Evolutionary conservation across 1,139 yeast species (phyloP).

Genomic region (Suhomyces ambrosiae): DNA sequence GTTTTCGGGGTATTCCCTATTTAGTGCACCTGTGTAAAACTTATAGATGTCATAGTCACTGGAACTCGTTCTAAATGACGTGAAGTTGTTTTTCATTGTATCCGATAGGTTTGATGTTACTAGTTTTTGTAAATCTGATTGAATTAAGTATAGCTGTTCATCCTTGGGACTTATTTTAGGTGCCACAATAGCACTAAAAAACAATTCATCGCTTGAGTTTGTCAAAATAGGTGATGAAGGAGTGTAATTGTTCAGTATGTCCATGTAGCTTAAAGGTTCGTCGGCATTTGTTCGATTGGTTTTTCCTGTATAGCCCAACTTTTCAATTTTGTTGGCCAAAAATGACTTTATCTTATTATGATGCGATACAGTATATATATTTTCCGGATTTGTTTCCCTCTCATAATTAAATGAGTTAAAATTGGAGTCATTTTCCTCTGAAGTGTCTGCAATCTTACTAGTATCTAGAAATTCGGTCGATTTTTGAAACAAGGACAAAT

Average conservation of each 20-base stretch:
- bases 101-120: neutral
- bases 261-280: too few relatives aligned
- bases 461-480: neutral
- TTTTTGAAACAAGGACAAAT: neutral
- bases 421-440: neutral
- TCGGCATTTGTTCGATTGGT: neutral
- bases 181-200: neutral
- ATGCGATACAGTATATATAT: conserved; percentile 9
- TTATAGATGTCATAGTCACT: conserved; percentile 22
- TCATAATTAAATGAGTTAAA: neutral
- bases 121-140: conserved; percentile 10
- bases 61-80: conserved; percentile 10
- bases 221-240: neutral
- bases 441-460: neutral
- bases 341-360: conserved; percentile 32
- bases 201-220: neutral
- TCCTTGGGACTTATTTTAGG: conserved; percentile 12
- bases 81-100: conserved; percentile 1
- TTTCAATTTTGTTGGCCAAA: conserved; percentile 37
- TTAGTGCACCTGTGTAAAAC: conserved; percentile 14
- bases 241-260: neutral
- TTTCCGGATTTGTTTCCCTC: neutral
- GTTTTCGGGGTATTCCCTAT: neutral
- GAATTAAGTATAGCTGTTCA: conserved; percentile 12
- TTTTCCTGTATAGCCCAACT: conserved; percentile 28